Conservation (phyloP, 139 green algal genomes). For the Micractinium sp. region DNA sequence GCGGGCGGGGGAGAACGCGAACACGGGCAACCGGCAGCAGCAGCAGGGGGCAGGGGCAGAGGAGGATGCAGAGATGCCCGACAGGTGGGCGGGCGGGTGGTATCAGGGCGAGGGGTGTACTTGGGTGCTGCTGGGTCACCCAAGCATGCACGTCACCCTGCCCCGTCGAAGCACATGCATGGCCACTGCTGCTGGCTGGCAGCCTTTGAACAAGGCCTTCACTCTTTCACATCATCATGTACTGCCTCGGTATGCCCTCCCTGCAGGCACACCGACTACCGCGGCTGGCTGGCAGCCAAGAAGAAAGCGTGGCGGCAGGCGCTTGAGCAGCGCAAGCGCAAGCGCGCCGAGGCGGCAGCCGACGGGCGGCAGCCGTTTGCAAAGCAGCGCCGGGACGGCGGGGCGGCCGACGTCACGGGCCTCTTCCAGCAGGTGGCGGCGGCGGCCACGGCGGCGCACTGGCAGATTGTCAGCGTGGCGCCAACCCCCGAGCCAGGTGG, state of each 20-base stretch:
- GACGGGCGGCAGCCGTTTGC: neutral
- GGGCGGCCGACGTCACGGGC: slow-evolving; percentile 47
- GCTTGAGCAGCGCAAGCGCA: slow-evolving; percentile 58
- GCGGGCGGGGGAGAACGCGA: neutral
- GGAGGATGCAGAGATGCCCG: slow-evolving; percentile 26
- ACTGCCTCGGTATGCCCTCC: neutral
- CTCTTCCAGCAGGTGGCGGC: slow-evolving; percentile 68
- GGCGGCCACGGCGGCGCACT: slow-evolving; percentile 53
- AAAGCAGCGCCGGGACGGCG: slow-evolving; percentile 5
- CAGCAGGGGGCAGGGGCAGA: slow-evolving; percentile 28
- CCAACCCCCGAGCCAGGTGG: slow-evolving; percentile 53
- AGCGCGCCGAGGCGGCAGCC: slow-evolving; percentile 39
- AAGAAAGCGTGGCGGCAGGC: slow-evolving; percentile 78
- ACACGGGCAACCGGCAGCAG: slow-evolving; percentile 4
- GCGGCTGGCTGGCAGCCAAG: slow-evolving; percentile 79
- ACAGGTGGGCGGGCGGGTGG: neutral
- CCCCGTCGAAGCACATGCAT: too few relatives aligned
- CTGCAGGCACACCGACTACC: slow-evolving; percentile 64
- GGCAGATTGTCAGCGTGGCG: slow-evolving; percentile 88
- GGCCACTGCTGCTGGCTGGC: too few relatives aligned
- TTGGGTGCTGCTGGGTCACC: too few relatives aligned
- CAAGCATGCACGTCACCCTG: too few relatives aligned
- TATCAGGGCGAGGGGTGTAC: neutral
- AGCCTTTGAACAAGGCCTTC: too few relatives aligned
- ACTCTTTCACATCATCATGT: too few relatives aligned